Base-by-base conservation (phyloP, 1,284 basidiomycete genomes). In the Xanthoconium separans region DNA sequence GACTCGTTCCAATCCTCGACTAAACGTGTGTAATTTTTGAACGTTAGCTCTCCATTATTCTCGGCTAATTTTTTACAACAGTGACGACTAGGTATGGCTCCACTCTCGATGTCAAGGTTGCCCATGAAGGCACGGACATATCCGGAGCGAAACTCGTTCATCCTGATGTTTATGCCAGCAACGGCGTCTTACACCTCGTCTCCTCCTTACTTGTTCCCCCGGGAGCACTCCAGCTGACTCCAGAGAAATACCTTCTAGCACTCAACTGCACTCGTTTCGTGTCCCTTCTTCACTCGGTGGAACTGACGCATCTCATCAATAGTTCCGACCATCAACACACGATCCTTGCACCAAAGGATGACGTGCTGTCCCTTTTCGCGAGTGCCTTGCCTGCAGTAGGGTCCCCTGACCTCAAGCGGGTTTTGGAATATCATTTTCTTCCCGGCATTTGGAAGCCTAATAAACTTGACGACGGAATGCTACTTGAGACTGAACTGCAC, bases 221-320 rank as follows among this genome's bases (percentile, higher is more conserved):
- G 0, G 85, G 83, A 9, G 79, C 89, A 31, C 82, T 99, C 44
- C 79, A 83, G 59, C 75, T 96, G 43, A 96, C 93, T 2, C 88
- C 95, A 6, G 96, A 99, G 75, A 98, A 99, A 72, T 94, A 86
- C 58, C 83, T 97, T 6, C 78, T 96, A 22, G 83, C 91, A 1
- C 80, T 98, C 55, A 93, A 98, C 65, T 97, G 95, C 68, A 91
- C 91, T 1, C 81, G 82, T 30, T 98, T 99, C 69, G 93, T 99
- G 45, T 88, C 88, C 3, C 77, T 97, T 31, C 76, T 98, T 37
- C 91, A 92, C 58, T 88, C 91, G 5, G 90, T 91, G 44, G 79
- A 90, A 57, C 80, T 98, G 44, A 85, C 82, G 0, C 71, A 79
- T 39, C 83, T 94, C 59, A 83, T 98, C 64, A 93, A 96, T 59